Conservation (phyloP, 805 yeast genomes). For the Sporopachydermia lactativora region DNA sequence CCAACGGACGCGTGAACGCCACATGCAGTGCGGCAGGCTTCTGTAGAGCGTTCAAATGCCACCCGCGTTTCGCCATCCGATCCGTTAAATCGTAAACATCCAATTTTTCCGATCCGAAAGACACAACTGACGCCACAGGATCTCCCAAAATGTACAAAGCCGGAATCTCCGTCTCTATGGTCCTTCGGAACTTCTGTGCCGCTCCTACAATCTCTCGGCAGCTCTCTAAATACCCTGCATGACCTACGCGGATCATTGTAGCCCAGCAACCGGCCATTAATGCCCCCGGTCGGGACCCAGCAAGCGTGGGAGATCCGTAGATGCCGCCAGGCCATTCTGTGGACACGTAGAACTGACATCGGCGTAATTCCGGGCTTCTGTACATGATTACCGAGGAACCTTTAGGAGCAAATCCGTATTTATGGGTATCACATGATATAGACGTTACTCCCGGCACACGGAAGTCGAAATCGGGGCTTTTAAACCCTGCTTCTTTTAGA, state of each 20-base stretch:
- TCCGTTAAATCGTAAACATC: slow-evolving; percentile 77
- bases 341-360: slow-evolving; percentile 70
- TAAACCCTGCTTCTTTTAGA: slow-evolving; percentile 46
- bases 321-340: slow-evolving; percentile 90
- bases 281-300: slow-evolving; percentile 97
- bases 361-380: slow-evolving; percentile 49
- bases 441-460: slow-evolving; percentile 88
- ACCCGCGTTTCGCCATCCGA: slow-evolving; percentile 46
- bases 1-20: slow-evolving; percentile 69
- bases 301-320: slow-evolving; percentile 92
- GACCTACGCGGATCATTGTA: slow-evolving; percentile 70
- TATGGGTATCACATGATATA: slow-evolving; percentile 98
- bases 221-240: slow-evolving; percentile 60
- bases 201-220: slow-evolving; percentile 56
- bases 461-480: slow-evolving; percentile 60
- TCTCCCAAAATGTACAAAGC: slow-evolving; percentile 68
- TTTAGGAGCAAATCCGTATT: slow-evolving; percentile 96
- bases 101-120: slow-evolving; percentile 51
- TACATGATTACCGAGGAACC: slow-evolving; percentile 93
- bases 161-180: slow-evolving; percentile 33
- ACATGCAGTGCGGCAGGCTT: slow-evolving; percentile 84
- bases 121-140: slow-evolving; percentile 69
- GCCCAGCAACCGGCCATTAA: slow-evolving; percentile 98
- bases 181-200: slow-evolving; percentile 39
- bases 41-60: slow-evolving; percentile 86